Base-by-base conservation (phyloP, 2,329 filamentous ascomycete genomes). In the Zasmidium angulare region DNA sequence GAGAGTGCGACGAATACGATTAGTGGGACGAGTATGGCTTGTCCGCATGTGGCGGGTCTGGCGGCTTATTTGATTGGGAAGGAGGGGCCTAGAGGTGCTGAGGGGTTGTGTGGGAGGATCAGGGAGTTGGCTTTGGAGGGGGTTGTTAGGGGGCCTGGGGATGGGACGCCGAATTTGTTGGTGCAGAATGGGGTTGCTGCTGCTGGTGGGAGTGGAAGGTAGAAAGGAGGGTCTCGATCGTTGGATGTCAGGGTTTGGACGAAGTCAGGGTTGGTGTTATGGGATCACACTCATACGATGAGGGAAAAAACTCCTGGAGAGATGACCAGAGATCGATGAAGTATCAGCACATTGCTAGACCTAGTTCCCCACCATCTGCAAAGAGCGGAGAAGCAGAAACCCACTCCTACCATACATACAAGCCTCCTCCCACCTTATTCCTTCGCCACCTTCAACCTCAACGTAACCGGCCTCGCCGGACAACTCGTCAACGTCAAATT, bases 1-100 rank as follows among this genome's bases (percentile, higher is more conserved):
- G 71, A 71, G 60, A 76, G 72, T 40, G 76, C 77, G 48, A 77
- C 79, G 63, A 79, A 81, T 66, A 76, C 75, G 54, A 76, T 81
- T 40, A 75, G 71, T 43, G 80, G 79, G 6, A 82, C 79, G 3
- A 78, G 70, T 22, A 78, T 78, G 82, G 79, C 61, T 12, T 61
- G 52, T 14, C 56, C 61, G 53, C 63, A 52, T 59, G 65, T 61
- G 60, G 64, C 60, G 59, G 63, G 56, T 63, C 61, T 62, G 56
- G 75, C 46, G 50, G 62, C 53, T 36, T 66, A 60, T 63, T 61
- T 52, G 53, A 54, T 64, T 31, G 60, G 26, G 17, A 17, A 58
- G 29, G 62, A 63, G 50, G 60, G 63, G 2, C 36, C 57, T 4
- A 40, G 46, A 9, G 48, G 46, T 11, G 58, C 63, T 6, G 50